These are phyloP conservation scores for Citrus glauca DNA, from an alignment of 345 rosid species.

Conservation along the genomic window DNA sequence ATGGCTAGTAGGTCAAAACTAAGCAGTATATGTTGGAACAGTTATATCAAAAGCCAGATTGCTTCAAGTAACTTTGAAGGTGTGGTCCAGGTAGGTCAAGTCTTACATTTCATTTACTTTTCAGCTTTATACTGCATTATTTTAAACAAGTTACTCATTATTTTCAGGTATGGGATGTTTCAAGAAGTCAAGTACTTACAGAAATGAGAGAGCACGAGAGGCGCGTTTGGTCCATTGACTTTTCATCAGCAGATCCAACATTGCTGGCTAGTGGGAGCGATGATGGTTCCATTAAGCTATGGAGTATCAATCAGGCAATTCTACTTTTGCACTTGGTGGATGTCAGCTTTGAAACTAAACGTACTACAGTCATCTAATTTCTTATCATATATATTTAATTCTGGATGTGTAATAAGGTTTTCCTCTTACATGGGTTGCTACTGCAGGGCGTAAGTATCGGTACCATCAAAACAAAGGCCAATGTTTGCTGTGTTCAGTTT, in stretches of 20 bases:
- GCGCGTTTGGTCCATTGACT: constrained; percentile 94
- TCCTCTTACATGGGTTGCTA: constrained; percentile 36
- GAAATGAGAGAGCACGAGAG: constrained; percentile 92
- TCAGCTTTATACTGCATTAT: background rate
- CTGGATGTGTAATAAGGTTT: constrained; percentile 43
- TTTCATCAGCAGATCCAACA: constrained; percentile 88
- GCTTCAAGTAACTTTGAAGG: constrained; percentile 99
- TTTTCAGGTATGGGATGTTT: constrained; percentile 86
- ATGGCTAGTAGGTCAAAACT: constrained; percentile 77
- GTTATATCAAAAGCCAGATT: constrained; percentile 85
- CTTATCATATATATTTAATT: constrained; percentile 16
- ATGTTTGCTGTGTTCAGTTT: constrained; percentile 92
- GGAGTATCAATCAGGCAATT: constrained; percentile 99
- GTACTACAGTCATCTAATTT: constrained; percentile 51
- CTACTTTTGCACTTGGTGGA: constrained; percentile 73
- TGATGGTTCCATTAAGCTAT: constrained; percentile 91
- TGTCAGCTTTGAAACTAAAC: constrained; percentile 84
- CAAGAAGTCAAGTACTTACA: constrained; percentile 70
- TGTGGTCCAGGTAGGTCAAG: constrained; percentile 71
- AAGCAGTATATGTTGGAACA: constrained; percentile 91
- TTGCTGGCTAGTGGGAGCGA: constrained; percentile 95
- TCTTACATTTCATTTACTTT: constrained; percentile 3
- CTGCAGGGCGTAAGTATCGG: constrained; percentile 86
- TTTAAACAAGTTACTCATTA: constrained; percentile 10
- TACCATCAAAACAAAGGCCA: constrained; percentile 88